Conservation (phyloP, 2,329 filamentous ascomycete genomes). For the Ophiostoma piceae region DNA sequence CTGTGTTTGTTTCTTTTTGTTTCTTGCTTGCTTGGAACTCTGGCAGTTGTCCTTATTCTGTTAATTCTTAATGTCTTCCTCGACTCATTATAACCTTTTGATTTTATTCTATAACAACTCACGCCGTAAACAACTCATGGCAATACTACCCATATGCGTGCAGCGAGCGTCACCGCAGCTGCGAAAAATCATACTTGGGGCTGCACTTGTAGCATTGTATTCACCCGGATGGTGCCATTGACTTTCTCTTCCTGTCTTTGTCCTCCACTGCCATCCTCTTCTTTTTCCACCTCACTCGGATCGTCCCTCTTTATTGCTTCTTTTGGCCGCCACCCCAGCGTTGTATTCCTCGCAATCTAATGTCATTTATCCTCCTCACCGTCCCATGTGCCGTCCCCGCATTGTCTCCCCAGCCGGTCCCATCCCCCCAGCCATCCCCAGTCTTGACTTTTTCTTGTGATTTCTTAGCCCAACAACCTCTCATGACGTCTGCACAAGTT, state of each 20-base stretch:
- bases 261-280: not conserved
- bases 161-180: not conserved
- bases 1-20: not conserved
- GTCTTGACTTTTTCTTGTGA: not conserved
- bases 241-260: not conserved
- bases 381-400: conserved; percentile 6
- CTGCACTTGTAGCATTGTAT: not conserved
- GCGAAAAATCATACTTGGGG: not conserved
- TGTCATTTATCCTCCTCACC: conserved; percentile 3
- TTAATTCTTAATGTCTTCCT: not conserved
- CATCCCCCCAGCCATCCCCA: not conserved
- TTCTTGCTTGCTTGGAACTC: not conserved
- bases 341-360: not conserved
- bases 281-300: not conserved
- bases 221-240: not conserved
- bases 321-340: not conserved
- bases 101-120: not conserved
- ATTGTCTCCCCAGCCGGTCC: not conserved
- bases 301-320: not conserved
- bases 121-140: too few relatives aligned
- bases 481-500: not conserved
- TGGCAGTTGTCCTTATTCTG: not conserved
- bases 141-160: too few relatives aligned
- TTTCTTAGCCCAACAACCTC: not conserved
- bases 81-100: too few relatives aligned